These are phyloP conservation scores for Nicotiana tabacum DNA, from an alignment of 257 asterid genomes.

Conservation along the genomic window DNA sequence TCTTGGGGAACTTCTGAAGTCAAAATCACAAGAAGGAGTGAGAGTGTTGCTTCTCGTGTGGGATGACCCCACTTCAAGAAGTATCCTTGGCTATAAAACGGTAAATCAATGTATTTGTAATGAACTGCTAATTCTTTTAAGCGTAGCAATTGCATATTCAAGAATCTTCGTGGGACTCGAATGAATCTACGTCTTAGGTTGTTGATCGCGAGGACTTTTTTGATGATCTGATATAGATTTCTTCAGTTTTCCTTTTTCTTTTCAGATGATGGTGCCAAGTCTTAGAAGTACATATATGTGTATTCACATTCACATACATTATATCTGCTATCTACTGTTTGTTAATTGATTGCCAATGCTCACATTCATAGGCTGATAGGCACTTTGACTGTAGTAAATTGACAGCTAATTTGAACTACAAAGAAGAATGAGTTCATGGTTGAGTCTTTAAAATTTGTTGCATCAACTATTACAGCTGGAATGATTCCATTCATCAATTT, in stretches of 20 bases:
- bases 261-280: not conserved
- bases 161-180: not conserved
- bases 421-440: not conserved
- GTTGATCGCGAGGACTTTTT: not conserved
- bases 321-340: not conserved
- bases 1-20: constrained; percentile 83
- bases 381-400: not conserved
- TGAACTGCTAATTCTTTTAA: not conserved
- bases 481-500: not conserved
- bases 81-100: constrained; percentile 81
- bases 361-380: not conserved
- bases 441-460: not conserved
- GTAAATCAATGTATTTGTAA: constrained; percentile 33
- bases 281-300: not conserved
- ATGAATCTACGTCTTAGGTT: not conserved
- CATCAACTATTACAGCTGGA: not conserved
- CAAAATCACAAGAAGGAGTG: constrained; percentile 97
- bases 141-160: not conserved
- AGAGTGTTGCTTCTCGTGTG: constrained; percentile 91
- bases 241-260: not conserved
- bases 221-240: not conserved
- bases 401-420: not conserved
- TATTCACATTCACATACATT: not conserved
- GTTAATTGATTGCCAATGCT: not conserved
- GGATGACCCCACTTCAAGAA: constrained; percentile 99